These are phyloP conservation scores for Coelastrella sp. DNA, from an alignment of 139 green algal species.

Conservation along the genomic window DNA sequence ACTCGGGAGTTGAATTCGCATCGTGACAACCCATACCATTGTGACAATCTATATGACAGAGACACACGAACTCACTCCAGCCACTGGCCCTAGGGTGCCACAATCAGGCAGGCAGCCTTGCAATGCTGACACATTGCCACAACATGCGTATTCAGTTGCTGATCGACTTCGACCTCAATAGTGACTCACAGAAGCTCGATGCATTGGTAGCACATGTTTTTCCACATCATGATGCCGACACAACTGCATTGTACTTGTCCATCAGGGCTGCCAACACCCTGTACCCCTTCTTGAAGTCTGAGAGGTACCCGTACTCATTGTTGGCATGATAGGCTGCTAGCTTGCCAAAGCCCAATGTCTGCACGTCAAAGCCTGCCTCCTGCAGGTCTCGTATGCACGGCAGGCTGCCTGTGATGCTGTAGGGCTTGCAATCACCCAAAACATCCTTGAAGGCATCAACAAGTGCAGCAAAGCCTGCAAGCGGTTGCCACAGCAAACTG, in stretches of 20 bases:
- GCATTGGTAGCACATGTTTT: too few species aligned
- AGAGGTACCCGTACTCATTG: constrained; percentile 67
- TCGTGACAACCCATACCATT: too few species aligned
- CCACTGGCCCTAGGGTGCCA: too few species aligned
- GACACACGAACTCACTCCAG: too few species aligned
- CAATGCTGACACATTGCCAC: too few species aligned
- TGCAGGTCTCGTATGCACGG: constrained; percentile 69
- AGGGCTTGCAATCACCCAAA: constrained; percentile 62
- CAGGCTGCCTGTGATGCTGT: constrained; percentile 65
- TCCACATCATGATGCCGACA: too few species aligned
- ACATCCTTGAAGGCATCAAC: constrained; percentile 70
- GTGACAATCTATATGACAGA: too few species aligned
- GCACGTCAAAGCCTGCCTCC: constrained; percentile 67
- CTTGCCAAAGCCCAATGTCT: constrained; percentile 81
- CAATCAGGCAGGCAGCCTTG: too few species aligned
- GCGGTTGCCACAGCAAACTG: not conserved
- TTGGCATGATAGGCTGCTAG: constrained; percentile 80
- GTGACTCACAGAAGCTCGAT: too few species aligned
- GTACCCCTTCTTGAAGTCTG: constrained; percentile 66
- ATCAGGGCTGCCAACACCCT: constrained; percentile 45
- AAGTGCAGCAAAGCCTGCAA: constrained; percentile 73
- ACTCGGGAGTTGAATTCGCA: too few species aligned
- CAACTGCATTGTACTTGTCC: constrained; percentile 38
- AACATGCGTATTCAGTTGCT: too few species aligned
- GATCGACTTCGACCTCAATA: too few species aligned